Evolutionary conservation across 768 basidiomycete species (phyloP), one percentile per base, ranked within the genome.

Genomic region (Leccinum imitatum): DNA sequence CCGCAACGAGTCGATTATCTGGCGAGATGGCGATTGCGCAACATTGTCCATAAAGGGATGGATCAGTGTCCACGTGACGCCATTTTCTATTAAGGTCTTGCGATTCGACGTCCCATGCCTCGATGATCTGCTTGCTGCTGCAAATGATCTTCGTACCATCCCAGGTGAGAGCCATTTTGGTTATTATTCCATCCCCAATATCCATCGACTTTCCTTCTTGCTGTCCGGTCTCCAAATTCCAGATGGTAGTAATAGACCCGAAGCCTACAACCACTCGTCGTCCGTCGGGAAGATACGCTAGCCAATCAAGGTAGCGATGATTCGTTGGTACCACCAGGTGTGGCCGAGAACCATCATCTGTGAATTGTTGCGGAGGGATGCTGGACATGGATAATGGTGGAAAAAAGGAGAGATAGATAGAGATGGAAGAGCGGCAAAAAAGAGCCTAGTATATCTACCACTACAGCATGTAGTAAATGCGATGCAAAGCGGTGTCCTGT

Each of bases 261-360:
- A 2, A 6, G 46, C 11, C 39, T 56, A 7, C 44, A 21, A 56
- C 63, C 11, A 61, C 46, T 1, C 46, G 63, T 31, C 14, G 47
- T 27, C 63, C 59, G 3, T 54, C 63, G 15, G 54, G 63, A 27
- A 65, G 41, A 39, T 35, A 61, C n/a, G 21, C 21, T 2, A 65
- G 4, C 6, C 6, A 44, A 8, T n/a, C 4, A 41, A 41, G 41
- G 3, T 4, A 4, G 10, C 1, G 3, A 37, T 11, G n/a, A 19
- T 46, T 1, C 44, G 39, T 39, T 39, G 39, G 17, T n/a, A 41
- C 3, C 39, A 41, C 39, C 17, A 41, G 39, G 39, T 41, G 17
- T 41, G 39, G 31, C 31, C 31, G 39, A 41, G 39, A 17, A 10
- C 1, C 3, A 41, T 41, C 39, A 1, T n/a, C 39, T 17, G 2